Base-by-base conservation (phyloP, 1,284 basidiomycete genomes). In the Leccinum pachyderme region DNA sequence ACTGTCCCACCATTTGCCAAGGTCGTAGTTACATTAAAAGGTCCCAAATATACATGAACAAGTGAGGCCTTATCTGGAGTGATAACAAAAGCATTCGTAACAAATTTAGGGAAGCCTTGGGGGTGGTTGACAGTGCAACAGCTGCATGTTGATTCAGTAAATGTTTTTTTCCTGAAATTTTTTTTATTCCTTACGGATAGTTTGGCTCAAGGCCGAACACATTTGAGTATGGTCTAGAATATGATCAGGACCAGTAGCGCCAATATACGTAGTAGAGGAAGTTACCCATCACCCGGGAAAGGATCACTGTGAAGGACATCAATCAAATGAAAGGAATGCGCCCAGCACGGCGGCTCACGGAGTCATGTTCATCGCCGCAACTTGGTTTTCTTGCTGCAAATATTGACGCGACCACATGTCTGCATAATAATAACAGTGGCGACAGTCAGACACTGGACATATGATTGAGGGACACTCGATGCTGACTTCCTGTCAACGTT, bases 121-220 rank as follows among this genome's bases (percentile, higher is more conserved):
- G 81, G 81, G 60, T 81, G 79, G 56, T 84, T 83, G 55, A 84
- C 82, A 3, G 81, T 83, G 68, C 82, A 84, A 65, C 81, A 83
- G 75, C 77, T 77, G 18, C 33, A 46, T n/a, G 37, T n/a, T 11
- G 22, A 47, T 35, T 5, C 9, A 18, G 22, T 18, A 25, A 33
- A 7, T 28, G 8, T 22, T 37, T 29, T 12, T 41, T 5, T 18
- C 24, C 12, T 12, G 13, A 29, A 4, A 7, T n/a, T n/a, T n/a
- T n/a, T n/a, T n/a, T n/a, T n/a, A 27, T 48, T 15, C 15, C 46
- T 31, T 25, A 53, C 52, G 52, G 52, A 29, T 53, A 53, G 37
- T 53, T 53, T 18, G 52, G 52, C 48, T 53, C 35, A 37, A 53
- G 52, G 18, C 52, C 52, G 46, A 53, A 53, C 29, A 53, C 52